Evolutionary conservation across 176 grass and related monocot species (phyloP).

Genomic region (Oryza rufipogon): DNA sequence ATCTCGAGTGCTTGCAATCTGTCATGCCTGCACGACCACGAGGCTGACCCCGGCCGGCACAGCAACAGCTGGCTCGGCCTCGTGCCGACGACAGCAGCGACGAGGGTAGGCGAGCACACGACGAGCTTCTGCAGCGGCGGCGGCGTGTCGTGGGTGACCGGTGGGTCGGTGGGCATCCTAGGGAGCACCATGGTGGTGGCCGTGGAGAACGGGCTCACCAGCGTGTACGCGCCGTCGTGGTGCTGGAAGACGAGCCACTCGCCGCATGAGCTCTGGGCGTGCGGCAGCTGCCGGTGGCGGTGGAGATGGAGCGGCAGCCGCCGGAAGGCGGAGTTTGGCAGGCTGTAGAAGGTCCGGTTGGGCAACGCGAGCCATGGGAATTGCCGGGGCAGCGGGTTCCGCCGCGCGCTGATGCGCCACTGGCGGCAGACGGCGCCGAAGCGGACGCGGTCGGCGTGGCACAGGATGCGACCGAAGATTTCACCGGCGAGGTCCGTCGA

Average conservation of each 20-base stretch:
- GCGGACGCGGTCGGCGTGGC: background rate
- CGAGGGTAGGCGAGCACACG: no score
- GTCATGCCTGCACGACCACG: background rate
- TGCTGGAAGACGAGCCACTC: background rate
- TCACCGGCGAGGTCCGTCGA: background rate
- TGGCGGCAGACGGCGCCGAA: conserved; percentile 22
- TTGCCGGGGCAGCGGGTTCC: background rate
- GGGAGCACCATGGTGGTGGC: no score
- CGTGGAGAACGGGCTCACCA: background rate
- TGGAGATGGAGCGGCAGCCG: conserved; percentile 6
- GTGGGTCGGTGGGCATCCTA: no score
- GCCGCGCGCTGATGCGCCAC: background rate
- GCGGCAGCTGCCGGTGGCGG: background rate
- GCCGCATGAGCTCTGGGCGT: background rate
- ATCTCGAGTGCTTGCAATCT: background rate
- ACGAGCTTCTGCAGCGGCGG: no score
- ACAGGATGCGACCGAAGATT: background rate
- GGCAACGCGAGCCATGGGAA: conserved; percentile 2
- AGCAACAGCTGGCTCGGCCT: no score
- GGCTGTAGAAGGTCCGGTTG: conserved; percentile 23
- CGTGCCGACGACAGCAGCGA: no score
- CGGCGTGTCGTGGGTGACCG: no score
- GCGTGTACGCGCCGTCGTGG: background rate
- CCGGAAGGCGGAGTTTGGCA: background rate
- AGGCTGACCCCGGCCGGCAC: no score